Base-by-base conservation (phyloP, 176 grass and related monocot genomes). In the Zoysia pacifica region DNA sequence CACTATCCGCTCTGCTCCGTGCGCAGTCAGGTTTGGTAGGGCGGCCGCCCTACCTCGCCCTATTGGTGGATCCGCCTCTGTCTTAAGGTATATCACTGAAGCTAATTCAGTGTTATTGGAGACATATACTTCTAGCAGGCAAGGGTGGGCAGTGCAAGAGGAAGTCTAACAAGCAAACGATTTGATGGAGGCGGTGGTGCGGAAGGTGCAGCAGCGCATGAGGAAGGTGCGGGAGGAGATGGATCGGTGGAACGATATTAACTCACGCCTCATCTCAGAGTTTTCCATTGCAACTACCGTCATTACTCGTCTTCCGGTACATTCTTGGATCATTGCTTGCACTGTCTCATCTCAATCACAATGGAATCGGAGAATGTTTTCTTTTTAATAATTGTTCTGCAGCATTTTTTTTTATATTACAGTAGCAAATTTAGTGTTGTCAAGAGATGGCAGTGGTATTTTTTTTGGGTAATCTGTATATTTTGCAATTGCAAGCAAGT, bases 131-230 rank as follows among this genome's bases (percentile, higher is more conserved):
- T 53, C 50, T 54, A 60, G 18, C 44, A 75, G 40, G 10, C 2
- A n/a, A 18, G 10, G 9, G 39, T 42, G 16, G 10, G 10, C 7
- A 60, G 40, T 63, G 20, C 3, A 11, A 35, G 35, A n/a, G 39
- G 72, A 19, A 75, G 16, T 50, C 38, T 1, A 18, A 11, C 28
- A 3, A 0, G 10, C 16, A 28, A 28, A 28, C 28, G 28, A 46
- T 45, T 38, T 15, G 52, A 92, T 91, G 89, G 91, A 97, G 71
- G 65, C 83, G 0, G 44, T 82, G 16, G 78, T 97, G 67, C 91
- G 82, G 73, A 97, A 92, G 79, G 72, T 89, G 80, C 94, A 94
- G 73, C 87, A 90, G 66, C 85, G 83, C 56, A 80, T 90, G 72
- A 92, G 83, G 70, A 87, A 73, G 69, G 77, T 14, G 0, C 87